Evolutionary conservation across 176 grass and related monocot species (phyloP), one percentile per base, ranked within the genome.

Genomic region (Cenchrus fungigraminus): DNA sequence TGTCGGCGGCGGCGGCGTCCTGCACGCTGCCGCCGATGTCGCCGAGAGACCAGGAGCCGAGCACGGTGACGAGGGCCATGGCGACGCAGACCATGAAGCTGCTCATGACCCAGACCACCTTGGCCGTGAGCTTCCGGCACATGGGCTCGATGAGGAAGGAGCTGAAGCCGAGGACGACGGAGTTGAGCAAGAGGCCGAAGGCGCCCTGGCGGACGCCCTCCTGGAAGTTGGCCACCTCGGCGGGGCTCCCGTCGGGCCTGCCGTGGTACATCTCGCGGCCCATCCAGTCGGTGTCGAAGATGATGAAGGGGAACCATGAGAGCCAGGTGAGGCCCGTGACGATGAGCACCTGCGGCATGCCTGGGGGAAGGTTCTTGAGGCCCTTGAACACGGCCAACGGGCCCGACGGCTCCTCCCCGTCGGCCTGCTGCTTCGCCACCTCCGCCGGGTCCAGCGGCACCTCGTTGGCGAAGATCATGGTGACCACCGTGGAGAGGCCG

Each of bases 281-380:
- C 96, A 98, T 95, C 93, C 96, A 95, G 69, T 98, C 96, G 42
- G 96, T 98, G 84, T 98, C 93, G 32, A 95, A 98, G 49, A 98
- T 90, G 87, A 93, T 92, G 85, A 95, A 95, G 2, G 93, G 96
- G 77, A 98, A 95, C 93, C 93, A 98, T 0, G 96, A 87, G 2
- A 98, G 65, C 96, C 93, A 98, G 15, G 93, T 95, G 44, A 98
- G 89, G n/a, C 72, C 82, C 3, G 93, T 95, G 54, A 95, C 89
- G 54, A 95, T 47, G 66, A 95, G 93, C 74, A 98, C 93, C 6
- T 88, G 88, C 32, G 80, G 54, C 93, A 98, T 95, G 32, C 95
- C 95, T 0, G 62, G 3, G 4, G 93, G 95, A 14, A 98, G 86
- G 80, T 95, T 92, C 80, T 87, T 93, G 57, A 98, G 74, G 73